Evolutionary conservation across 2,329 filamentous ascomycete species (phyloP), one percentile per base, ranked within the genome.

Genomic region (Incumbomyces lentus): DNA sequence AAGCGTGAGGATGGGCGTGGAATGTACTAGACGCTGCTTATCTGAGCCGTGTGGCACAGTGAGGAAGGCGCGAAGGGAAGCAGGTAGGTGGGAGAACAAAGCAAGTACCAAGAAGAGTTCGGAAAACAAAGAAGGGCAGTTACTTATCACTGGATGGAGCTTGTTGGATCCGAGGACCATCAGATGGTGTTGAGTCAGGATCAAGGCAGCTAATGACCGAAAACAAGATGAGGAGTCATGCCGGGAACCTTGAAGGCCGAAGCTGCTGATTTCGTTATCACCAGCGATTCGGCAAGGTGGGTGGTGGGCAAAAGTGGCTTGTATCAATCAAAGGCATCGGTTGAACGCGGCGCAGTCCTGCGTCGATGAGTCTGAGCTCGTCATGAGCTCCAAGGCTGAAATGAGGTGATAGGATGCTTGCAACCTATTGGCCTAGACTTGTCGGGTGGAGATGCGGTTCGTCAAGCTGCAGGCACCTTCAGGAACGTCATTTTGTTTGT

Each of bases 181-280:
- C 3, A 30, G 33, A n/a, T n/a, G 34, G 41, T 26, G 31, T 35
- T 36, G 41, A 44, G 32, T 44, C 41, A 44, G 40, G 29, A 26
- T 37, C 41, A 35, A 44, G 41, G 31, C 31, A 44, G 41, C 11
- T 17, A 29, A 35, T 44, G 32, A 30, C 17, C 13, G 14, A 18
- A 36, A 36, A 8, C 41, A 44, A 29, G 41, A 42, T 42, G 40
- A 42, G 40, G 40, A 42, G 40, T 44, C 33, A 44, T n/a, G 32
- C 14, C 18, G 33, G 31, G 17, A 31, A 26, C 2, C 26, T 18
- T 36, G 32, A 35, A 13, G n/a, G 11, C n/a, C n/a, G n/a, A n/a
- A 30, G 26, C 17, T n/a, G 29, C 31, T 18, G 31, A 44, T 12
- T 35, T 44, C 41, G 31, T 36, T 44, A 44, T 44, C 31, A 35